Conservation (phyloP, 495 filamentous ascomycete genomes). For the Letharia columbiana region DNA sequence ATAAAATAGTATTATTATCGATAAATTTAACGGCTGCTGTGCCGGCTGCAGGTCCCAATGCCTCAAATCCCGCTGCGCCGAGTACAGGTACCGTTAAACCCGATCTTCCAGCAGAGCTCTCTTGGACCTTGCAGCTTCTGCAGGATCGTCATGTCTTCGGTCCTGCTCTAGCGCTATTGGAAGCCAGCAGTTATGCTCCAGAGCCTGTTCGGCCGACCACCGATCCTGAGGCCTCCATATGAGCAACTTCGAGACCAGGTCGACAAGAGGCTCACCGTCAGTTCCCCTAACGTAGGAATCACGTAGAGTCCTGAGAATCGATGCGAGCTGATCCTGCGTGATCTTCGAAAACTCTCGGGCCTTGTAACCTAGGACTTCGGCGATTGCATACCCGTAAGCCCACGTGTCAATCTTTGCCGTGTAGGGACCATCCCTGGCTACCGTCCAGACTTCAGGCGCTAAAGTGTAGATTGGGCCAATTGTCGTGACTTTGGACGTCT, state of each 20-base stretch:
- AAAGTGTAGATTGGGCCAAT: conserved; percentile 14
- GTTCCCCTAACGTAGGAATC: conserved; percentile 1
- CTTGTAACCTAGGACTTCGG: conserved; percentile 7
- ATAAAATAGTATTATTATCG: too few species aligned
- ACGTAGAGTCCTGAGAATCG: conserved; percentile 6
- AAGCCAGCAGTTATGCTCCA: conserved; percentile 5
- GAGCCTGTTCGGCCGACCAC: conserved; percentile 9
- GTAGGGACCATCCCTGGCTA: conserved; percentile 3
- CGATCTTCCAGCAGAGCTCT: conserved; percentile 1
- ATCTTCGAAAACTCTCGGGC: neutral
- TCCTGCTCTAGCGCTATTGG: conserved; percentile 1
- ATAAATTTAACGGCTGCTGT: too few species aligned
- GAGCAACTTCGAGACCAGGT: conserved; percentile 10
- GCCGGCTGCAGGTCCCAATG: conserved; percentile 17
- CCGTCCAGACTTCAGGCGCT: conserved; percentile 13
- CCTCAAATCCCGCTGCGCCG: conserved; percentile 14
- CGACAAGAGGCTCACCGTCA: conserved; percentile 8
- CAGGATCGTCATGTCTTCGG: conserved; percentile 2
- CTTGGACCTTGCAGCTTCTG: conserved; percentile 2
- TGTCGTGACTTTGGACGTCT: neutral
- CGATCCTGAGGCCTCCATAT: conserved; percentile 8
- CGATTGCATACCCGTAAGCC: conserved; percentile 10
- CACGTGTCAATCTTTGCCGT: conserved; percentile 16
- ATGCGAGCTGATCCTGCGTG: conserved; percentile 6
- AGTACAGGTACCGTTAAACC: conserved; percentile 17